phyloP scores from a whole-genome alignment of 129 eudicot species.

The Oenanthe sinensis region DNA sequence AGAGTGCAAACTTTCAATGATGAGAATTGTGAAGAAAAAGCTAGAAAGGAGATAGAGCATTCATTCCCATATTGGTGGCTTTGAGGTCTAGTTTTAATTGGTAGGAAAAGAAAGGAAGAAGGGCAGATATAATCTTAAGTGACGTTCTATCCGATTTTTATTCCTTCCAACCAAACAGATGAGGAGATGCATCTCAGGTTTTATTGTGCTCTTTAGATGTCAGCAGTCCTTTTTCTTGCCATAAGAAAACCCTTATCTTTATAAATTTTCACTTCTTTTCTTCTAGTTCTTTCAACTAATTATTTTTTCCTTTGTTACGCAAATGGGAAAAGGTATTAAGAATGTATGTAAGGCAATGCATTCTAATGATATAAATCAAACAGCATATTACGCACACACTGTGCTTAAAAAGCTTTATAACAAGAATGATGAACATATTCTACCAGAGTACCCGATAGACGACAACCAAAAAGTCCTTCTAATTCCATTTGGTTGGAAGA shows the following conservation, averaged over 20 bases:
- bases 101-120: neutral
- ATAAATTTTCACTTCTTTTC: neutral
- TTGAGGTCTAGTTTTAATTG: neutral
- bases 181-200: neutral
- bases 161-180: neutral
- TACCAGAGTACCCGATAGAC: neutral
- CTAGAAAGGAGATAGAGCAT: neutral
- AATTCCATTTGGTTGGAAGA: no score
- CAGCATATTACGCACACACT: neutral
- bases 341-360: neutral
- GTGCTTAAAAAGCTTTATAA: neutral
- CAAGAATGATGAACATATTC: neutral
- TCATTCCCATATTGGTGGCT: neutral
- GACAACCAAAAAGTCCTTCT: neutral
- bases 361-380: neutral
- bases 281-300: neutral
- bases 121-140: no score
- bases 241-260: neutral
- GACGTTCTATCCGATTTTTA: no score
- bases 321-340: neutral
- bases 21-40: neutral
- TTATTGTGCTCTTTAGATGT: neutral
- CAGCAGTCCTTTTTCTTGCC: neutral
- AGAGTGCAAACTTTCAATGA: neutral
- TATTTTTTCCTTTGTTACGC: neutral